Evolutionary conservation across 768 basidiomycete species (phyloP).

Genomic region (Tulasnella calospora): DNA sequence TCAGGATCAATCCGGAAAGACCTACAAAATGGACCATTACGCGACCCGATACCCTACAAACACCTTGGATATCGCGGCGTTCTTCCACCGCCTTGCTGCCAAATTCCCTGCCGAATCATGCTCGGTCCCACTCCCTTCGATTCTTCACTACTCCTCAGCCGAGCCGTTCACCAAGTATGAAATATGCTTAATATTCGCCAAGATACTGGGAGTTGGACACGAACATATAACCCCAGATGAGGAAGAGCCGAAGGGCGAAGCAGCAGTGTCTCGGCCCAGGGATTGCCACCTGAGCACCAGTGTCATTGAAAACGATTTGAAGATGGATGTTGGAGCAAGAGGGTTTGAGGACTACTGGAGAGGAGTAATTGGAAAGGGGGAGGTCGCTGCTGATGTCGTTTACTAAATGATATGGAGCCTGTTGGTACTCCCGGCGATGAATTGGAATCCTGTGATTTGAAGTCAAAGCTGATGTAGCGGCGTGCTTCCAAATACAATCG

Average conservation of each 20-base stretch:
- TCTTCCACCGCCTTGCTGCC: constrained; percentile 65
- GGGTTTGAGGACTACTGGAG: constrained; percentile 86
- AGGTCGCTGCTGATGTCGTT: not conserved
- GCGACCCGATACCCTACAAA: constrained; percentile 92
- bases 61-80: constrained; percentile 77
- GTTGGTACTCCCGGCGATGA: not conserved
- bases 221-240: constrained; percentile 69
- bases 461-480: not conserved
- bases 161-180: constrained; percentile 90
- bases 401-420: not conserved
- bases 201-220: constrained; percentile 64
- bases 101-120: not conserved
- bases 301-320: constrained; percentile 62
- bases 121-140: constrained; percentile 51
- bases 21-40: constrained; percentile 93
- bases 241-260: constrained; percentile 52
- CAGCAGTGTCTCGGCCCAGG: constrained; percentile 67
- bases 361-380: not conserved
- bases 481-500: not conserved
- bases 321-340: constrained; percentile 45
- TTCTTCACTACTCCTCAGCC: constrained; percentile 80
- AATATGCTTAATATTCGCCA: constrained; percentile 76
- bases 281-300: constrained; percentile 74
- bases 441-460: not conserved
- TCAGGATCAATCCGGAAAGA: constrained; percentile 77